Evolutionary conservation across 2,329 filamentous ascomycete genomes (phyloP), one percentile per base, ranked within the genome.

Genomic region (Ampelomyces quisqualis): DNA sequence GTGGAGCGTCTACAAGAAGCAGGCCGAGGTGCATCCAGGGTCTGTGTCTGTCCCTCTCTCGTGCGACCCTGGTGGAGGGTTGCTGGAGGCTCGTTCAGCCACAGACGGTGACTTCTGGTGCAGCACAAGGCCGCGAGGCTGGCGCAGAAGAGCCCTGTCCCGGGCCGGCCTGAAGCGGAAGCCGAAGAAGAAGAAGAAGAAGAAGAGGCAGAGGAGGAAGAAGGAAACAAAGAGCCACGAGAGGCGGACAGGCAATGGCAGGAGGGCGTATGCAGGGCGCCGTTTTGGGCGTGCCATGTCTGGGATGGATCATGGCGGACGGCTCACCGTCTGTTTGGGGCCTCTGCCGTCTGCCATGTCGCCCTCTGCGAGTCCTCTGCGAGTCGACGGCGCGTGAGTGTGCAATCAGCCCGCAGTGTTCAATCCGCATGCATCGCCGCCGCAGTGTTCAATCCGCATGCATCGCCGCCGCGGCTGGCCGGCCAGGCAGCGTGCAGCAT

Each of bases 211-310:
- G 40, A 38, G 29, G 47, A 31, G 52, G 48, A 51, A n/a, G n/a
- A n/a, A n/a, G n/a, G 49, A 49, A 49, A 45, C 51, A 55, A 56
- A 52, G 47, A 28, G 26, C n/a, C 15, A 11, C 26, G n/a, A n/a
- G n/a, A 38, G 32, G 47, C 33, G 51, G 47, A 50, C 47, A 48
- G 47, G 45, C 50, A 55, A 55, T 53, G 47, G 55, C 53, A 30
- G 44, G 45, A 49, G 30, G 62, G 60, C 62, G 56, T 43, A 55
- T 67, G 63, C 63, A 65, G 9, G 46, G 33, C 45, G 58, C 51
- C 55, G 53, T 24, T 60, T 67, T 55, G 34, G 62, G 62, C 38
- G 43, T 38, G 15, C 34, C 24, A 38, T 57, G 60, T 55, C 36
- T 53, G 53, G 45, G 46, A 41, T 42, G 41, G 43, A 41, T 49